Conservation (phyloP, 2,329 filamentous ascomycete species). For the Alternaria panax region DNA sequence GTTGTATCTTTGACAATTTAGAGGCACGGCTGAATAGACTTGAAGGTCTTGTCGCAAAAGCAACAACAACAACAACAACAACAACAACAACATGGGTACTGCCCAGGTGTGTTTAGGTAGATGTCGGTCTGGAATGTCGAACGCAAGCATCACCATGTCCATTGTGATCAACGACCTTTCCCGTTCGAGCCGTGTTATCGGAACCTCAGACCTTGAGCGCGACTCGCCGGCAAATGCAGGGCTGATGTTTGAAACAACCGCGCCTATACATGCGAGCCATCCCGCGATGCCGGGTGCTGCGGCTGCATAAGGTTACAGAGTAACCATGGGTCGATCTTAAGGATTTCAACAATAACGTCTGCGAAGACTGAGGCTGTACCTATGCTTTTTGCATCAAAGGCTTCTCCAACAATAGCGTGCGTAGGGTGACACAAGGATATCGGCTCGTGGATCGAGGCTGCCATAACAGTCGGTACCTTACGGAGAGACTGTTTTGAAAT, state of each 20-base stretch:
- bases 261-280: neutral
- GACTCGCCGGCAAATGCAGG: neutral
- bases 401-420: neutral
- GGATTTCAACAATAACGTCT: neutral
- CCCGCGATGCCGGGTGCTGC: neutral
- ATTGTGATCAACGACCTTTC: neutral
- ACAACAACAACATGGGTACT: neutral
- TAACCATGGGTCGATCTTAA: neutral
- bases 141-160: neutral
- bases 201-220: neutral
- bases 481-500: neutral
- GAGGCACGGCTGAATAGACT: neutral
- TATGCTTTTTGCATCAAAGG: neutral
- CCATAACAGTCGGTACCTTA: neutral
- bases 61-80: neutral
- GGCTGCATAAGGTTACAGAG: neutral
- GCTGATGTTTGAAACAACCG: neutral
- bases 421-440: neutral
- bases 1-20: neutral
- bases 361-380: neutral
- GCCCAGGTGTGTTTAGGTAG: neutral
- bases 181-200: neutral
- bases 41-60: neutral
- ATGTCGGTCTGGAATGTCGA: neutral
- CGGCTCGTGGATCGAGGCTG: neutral